Evolutionary conservation across 805 yeast genomes (phyloP).

Genomic region (Nakazawaea holstii): DNA sequence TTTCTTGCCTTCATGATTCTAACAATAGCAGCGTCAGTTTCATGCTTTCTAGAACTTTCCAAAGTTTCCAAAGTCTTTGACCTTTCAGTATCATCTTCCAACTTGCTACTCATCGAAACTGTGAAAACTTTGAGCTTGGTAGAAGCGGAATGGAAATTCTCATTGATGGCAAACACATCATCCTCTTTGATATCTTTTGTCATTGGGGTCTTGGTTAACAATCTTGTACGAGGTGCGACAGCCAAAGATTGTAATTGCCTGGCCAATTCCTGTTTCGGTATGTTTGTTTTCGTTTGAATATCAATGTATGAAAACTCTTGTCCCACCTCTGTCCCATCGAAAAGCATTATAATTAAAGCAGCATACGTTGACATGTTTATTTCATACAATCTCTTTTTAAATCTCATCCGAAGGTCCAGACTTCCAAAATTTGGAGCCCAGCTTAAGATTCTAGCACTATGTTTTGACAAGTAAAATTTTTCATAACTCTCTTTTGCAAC

Average conservation of each 20-base stretch:
- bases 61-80: slow-evolving; percentile 50
- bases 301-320: slow-evolving; percentile 51
- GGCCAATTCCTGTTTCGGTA: slow-evolving; percentile 67
- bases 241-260: slow-evolving; percentile 81
- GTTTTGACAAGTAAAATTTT: slow-evolving; percentile 42
- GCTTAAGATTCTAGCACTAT: slow-evolving; percentile 51
- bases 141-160: slow-evolving; percentile 61
- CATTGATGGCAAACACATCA: slow-evolving; percentile 66
- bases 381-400: slow-evolving; percentile 66
- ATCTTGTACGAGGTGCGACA: slow-evolving; percentile 73
- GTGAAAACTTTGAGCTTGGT: slow-evolving; percentile 71
- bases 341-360: slow-evolving; percentile 71
- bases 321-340: slow-evolving; percentile 41
- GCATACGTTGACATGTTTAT: slow-evolving; percentile 77
- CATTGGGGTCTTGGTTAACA: slow-evolving; percentile 73
- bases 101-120: slow-evolving; percentile 41
- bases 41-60: slow-evolving; percentile 57
- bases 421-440: slow-evolving; percentile 89
- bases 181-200: slow-evolving; percentile 58
- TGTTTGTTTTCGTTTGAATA: slow-evolving; percentile 58
- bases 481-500: slow-evolving; percentile 41
- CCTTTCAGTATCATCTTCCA: slow-evolving; percentile 50
- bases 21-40: slow-evolving; percentile 81
- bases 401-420: slow-evolving; percentile 70
- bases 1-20: slow-evolving; percentile 80